Base-by-base conservation (phyloP, 2,329 filamentous ascomycete species). In the Tolypocladium paradoxum region DNA sequence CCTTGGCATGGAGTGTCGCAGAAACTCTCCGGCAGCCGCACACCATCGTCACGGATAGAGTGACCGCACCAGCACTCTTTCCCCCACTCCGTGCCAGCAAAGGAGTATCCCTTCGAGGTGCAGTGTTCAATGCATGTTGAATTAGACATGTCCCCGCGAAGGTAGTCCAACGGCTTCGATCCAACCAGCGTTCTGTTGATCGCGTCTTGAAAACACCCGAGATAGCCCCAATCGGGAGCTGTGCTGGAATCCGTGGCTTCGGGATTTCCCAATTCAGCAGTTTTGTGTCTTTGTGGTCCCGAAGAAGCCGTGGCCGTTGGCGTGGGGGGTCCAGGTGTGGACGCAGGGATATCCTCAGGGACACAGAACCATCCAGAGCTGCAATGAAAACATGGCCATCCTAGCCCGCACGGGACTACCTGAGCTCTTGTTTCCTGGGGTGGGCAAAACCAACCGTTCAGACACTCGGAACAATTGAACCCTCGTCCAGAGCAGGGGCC, bases 1-100 rank as follows among this genome's bases (percentile, higher is more conserved):
- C 57, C 60, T 40, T 58, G 55, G 40, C 61, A 65, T 4, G 57
- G 50, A 20, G 54, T 58, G 33, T 56, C 54, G 34, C 64, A 66
- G 24, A 56, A 60, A 5, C 48, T 56, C 27, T 64, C 61, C 3
- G 63, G 62, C 18, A 65, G 50, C 35, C 57, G 54, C 22, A 62
- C 52, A 3, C 58, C 57, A 48, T 62, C 58, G 48, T 57, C 56
- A 5, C 55, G 60, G 35, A 65, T 60, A 3, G 55, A 55, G 12
- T 58, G 57, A 35, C 70, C 74, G 56, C 77, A 83, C 68, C 73
- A 82, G 61, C 79, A 82, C 58, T 81, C 74, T 22, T 64, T 62
- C 8, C 66, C 68, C 56, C 74, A 75, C 60, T 81, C 76, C 0
- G 77, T 67, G 6, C 77, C 78, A 6, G 77, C 76, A 54, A 75